These are phyloP conservation scores for Gossypium trilobum DNA, from an alignment of 441 rosid species.

Conservation along the genomic window DNA sequence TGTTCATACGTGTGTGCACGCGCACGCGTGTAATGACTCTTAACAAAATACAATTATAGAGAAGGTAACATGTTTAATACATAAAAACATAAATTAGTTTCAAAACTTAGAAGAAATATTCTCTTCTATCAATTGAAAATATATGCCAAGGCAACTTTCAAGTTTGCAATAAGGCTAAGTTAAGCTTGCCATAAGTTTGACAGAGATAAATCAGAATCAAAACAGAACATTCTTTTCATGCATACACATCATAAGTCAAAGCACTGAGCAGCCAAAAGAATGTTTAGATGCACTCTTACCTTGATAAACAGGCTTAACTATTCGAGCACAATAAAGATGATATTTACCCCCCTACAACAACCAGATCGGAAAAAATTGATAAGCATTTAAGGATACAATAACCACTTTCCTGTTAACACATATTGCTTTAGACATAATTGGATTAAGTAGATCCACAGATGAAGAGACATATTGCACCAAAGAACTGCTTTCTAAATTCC, in stretches of 20 bases:
- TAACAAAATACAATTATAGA: background rate
- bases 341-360: constrained; percentile 27
- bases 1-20: background rate
- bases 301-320: constrained; percentile 30
- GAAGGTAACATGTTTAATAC: background rate
- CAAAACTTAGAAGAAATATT: background rate
- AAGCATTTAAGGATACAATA: background rate
- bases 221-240: background rate
- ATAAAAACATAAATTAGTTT: background rate
- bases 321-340: constrained; percentile 26
- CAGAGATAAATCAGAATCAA: background rate
- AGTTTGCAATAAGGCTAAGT: background rate
- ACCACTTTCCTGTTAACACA: background rate
- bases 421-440: background rate
- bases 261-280: background rate
- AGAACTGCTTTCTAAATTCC: background rate
- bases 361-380: constrained; percentile 11
- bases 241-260: background rate
- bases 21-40: background rate
- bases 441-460: background rate
- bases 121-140: background rate
- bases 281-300: constrained; percentile 23
- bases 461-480: background rate
- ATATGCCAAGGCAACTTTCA: background rate
- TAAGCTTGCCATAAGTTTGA: background rate